Conservation (phyloP, 768 basidiomycete genomes). For the Leccinum olivaceopallidum region DNA sequence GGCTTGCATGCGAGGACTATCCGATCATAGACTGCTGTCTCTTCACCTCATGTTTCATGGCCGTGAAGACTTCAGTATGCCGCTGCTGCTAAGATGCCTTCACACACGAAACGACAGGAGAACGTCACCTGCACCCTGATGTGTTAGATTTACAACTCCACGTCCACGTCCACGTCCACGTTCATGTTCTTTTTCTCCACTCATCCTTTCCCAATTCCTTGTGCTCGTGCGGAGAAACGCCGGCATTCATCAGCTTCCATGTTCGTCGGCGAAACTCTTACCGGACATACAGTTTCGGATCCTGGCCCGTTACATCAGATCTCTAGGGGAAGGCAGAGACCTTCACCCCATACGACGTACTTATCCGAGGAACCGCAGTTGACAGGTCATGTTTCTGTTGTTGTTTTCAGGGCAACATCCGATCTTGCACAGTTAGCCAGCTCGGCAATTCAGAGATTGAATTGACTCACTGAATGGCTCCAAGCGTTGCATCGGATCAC, state of each 20-base stretch:
- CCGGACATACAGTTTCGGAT: not conserved
- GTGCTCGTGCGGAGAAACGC: not conserved
- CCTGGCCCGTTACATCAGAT: not conserved
- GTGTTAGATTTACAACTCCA: not conserved
- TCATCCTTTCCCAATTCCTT: not conserved
- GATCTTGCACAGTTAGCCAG: conserved; percentile 2
- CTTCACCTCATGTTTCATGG: not conserved
- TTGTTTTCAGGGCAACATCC: conserved; percentile 7
- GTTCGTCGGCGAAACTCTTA: conserved; percentile 6
- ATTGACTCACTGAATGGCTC: not conserved
- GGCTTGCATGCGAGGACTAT: not conserved
- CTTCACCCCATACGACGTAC: not conserved
- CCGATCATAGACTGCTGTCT: not conserved
- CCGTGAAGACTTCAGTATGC: not conserved
- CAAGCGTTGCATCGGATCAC: not conserved
- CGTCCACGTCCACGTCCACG: not conserved
- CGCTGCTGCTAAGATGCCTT: not conserved
- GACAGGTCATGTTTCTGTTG: not conserved
- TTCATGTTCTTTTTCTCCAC: conserved; percentile 3
- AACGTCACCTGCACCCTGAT: not conserved
- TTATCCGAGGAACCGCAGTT: not conserved
- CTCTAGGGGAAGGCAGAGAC: not conserved
- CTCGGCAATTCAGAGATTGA: not conserved
- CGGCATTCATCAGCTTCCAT: conserved; percentile 1
- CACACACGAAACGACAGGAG: conserved; percentile 9